These are phyloP conservation scores for Olyra latifolia DNA, from an alignment of 176 grass and related monocot species.

Conservation along the genomic window DNA sequence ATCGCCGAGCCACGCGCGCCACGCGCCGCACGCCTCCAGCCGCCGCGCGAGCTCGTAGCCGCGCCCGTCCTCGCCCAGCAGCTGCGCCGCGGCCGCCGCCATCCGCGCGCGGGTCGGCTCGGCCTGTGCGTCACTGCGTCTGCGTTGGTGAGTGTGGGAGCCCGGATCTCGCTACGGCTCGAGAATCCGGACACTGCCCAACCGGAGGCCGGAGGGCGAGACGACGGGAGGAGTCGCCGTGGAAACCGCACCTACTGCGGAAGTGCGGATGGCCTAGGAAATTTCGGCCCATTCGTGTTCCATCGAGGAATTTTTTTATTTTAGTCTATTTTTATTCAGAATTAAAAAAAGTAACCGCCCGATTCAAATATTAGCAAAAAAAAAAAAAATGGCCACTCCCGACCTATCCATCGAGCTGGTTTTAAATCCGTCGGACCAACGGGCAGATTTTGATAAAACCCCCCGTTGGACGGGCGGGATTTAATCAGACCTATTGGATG, in stretches of 20 bases:
- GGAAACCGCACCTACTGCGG: not conserved
- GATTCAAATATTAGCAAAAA: too few relatives aligned
- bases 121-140: not conserved
- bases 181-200: not conserved
- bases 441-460: too few relatives aligned
- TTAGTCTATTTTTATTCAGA: too few relatives aligned
- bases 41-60: conserved; percentile 85
- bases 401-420: too few relatives aligned
- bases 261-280: not conserved
- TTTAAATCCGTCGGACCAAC: too few relatives aligned
- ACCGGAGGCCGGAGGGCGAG: conserved; percentile 12
- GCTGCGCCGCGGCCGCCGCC: conserved; percentile 49
- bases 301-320: too few relatives aligned
- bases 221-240: not conserved
- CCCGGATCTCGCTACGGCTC: conserved; percentile 6
- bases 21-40: conserved; percentile 81
- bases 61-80: conserved; percentile 92
- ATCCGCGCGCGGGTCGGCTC: not conserved
- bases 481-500: too few relatives aligned
- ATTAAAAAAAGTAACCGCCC: too few relatives aligned
- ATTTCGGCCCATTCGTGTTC: not conserved
- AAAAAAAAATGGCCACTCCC: too few relatives aligned
- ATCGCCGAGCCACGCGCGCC: conserved; percentile 91
- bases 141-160: not conserved
- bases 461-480: too few relatives aligned